Evolutionary conservation across 2,329 filamentous ascomycete genomes (phyloP).

Genomic region (Fusarium ambrosium): DNA sequence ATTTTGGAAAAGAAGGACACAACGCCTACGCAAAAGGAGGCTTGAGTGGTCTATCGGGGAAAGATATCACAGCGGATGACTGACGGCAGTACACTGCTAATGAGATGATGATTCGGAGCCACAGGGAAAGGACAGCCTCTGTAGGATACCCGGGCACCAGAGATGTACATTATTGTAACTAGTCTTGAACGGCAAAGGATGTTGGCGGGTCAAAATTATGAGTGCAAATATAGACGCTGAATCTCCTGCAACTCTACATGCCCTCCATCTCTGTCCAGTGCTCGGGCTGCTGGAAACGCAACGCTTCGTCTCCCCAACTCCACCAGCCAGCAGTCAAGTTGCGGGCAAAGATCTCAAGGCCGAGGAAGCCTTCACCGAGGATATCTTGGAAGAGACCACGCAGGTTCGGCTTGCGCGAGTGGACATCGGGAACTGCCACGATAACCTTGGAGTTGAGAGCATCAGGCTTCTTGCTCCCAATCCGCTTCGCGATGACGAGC

Average conservation of each 20-base stretch:
- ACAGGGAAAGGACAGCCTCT: slow-evolving; percentile 29
- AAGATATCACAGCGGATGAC: slow-evolving; percentile 16
- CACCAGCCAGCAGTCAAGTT: slow-evolving; percentile 82
- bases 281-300: slow-evolving; percentile 74
- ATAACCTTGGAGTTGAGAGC: slow-evolving; percentile 66
- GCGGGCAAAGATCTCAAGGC: slow-evolving; percentile 83
- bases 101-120: slow-evolving; percentile 34
- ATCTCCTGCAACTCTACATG: slow-evolving; percentile 20
- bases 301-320: slow-evolving; percentile 81
- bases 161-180: slow-evolving; percentile 53
- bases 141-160: slow-evolving; percentile 48
- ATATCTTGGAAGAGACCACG: slow-evolving; percentile 70
- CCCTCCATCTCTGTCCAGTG: slow-evolving; percentile 58
- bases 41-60: slow-evolving; percentile 18
- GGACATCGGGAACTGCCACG: slow-evolving; percentile 78
- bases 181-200: slow-evolving; percentile 39
- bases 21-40: slow-evolving; percentile 44
- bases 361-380: slow-evolving; percentile 65
- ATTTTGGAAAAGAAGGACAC: slow-evolving; percentile 46
- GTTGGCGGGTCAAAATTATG: slow-evolving; percentile 41
- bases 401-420: slow-evolving; percentile 83
- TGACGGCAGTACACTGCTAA: slow-evolving; percentile 36
- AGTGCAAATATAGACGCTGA: slow-evolving; percentile 44
- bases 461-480: slow-evolving; percentile 45
- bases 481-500: slow-evolving; percentile 71